Evolutionary conservation across 2,329 filamentous ascomycete genomes (phyloP).

Genomic region (Cercospora sp.): DNA sequence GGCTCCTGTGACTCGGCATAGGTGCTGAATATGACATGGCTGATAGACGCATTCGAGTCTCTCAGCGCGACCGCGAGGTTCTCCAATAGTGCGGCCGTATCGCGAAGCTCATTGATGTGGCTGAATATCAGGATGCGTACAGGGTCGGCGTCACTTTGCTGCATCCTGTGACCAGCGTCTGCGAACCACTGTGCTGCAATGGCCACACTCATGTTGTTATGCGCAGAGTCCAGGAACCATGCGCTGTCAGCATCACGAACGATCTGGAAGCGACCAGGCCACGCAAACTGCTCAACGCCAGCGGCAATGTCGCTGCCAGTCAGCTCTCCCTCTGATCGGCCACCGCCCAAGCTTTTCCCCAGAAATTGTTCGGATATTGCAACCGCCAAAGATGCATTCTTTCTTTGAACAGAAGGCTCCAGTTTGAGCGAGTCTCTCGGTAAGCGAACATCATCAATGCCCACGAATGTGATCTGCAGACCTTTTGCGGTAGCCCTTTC

Average conservation of each 20-base stretch:
- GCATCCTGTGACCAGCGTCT: conserved; percentile 14
- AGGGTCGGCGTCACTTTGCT: background rate
- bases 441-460: conserved; percentile 48
- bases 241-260: conserved; percentile 15
- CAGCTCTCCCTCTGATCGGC: background rate
- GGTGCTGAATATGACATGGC: conserved; percentile 33
- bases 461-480: conserved; percentile 48
- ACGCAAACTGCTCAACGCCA: conserved; percentile 24
- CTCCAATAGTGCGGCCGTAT: conserved; percentile 22
- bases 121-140: conserved; percentile 29
- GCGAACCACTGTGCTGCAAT: conserved; percentile 44
- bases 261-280: conserved; percentile 32
- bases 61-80: conserved; percentile 23
- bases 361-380: conserved; percentile 38
- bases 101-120: conserved; percentile 33
- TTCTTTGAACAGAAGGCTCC: conserved; percentile 60
- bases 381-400: conserved; percentile 61
- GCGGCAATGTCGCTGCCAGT: conserved; percentile 21
- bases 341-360: background rate
- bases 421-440: conserved; percentile 55
- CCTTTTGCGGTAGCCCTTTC: conserved; percentile 51
- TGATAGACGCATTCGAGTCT: conserved; percentile 12
- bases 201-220: conserved; percentile 46
- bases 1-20: conserved; percentile 22
- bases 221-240: conserved; percentile 49